Evolutionary conservation across 176 grass and related monocot species (phyloP).

Genomic region (Stipa capillata): DNA sequence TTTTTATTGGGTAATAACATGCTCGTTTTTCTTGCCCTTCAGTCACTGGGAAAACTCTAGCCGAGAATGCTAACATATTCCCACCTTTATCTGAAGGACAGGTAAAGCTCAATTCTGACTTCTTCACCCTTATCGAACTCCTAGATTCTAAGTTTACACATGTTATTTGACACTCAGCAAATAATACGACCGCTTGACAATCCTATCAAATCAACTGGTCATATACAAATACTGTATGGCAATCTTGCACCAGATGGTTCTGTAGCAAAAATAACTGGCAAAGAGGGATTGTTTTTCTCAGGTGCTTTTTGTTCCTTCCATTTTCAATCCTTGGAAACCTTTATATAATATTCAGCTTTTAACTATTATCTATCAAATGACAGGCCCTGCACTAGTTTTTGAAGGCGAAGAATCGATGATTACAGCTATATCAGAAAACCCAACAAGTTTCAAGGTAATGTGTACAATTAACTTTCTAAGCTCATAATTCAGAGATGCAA

Average conservation of each 20-base stretch:
- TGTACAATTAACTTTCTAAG: neutral
- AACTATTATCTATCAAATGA: constrained; percentile 17
- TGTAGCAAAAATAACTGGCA: constrained; percentile 98
- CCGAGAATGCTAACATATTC: constrained; percentile 85
- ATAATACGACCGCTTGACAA: constrained; percentile 82
- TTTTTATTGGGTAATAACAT: neutral
- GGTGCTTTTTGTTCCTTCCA: constrained; percentile 43
- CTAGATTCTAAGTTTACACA: constrained; percentile 2
- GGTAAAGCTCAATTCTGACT: constrained; percentile 33
- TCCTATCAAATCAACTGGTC: constrained; percentile 95
- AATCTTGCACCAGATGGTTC: constrained; percentile 98
- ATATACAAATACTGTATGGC: constrained; percentile 98
- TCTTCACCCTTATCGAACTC: constrained; percentile 1
- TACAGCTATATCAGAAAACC: constrained; percentile 78
- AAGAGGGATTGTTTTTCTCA: constrained; percentile 97
- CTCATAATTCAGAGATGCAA: neutral
- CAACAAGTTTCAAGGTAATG: constrained; percentile 73
- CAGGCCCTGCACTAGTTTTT: constrained; percentile 91
- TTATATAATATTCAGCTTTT: constrained; percentile 5
- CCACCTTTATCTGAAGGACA: constrained; percentile 77
- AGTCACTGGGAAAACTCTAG: constrained; percentile 97
- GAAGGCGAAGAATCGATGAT: constrained; percentile 98
- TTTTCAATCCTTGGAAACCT: constrained; percentile 12
- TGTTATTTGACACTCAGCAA: constrained; percentile 44
- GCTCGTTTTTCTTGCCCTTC: neutral